Evolutionary conservation across 2,329 filamentous ascomycete genomes (phyloP).

Genomic region (Pseudogymnoascus sp.): DNA sequence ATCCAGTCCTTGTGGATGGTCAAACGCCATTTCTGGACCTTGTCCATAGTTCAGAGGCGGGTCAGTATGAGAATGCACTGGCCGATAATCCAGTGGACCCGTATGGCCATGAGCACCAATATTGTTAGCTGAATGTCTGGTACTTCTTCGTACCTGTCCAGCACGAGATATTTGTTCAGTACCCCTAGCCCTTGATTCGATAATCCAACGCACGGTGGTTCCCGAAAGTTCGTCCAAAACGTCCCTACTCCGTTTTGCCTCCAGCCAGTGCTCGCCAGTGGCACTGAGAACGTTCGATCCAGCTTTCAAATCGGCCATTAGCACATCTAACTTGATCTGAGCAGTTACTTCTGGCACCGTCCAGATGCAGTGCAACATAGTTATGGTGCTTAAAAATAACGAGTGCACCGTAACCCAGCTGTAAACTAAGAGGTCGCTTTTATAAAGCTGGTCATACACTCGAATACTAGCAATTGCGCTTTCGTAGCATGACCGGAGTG

Average conservation of each 20-base stretch:
- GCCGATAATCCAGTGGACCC: neutral
- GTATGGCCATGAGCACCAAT: neutral
- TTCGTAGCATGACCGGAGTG: slow-evolving; percentile 36
- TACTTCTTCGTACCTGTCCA: neutral
- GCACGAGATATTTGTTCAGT: neutral
- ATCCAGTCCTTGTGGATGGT: neutral
- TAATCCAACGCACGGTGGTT: slow-evolving; percentile 28
- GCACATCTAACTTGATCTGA: slow-evolving; percentile 31
- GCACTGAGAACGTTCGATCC: slow-evolving; percentile 42
- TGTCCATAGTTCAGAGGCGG: neutral
- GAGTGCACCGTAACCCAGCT: slow-evolving; percentile 43
- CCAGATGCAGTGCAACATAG: slow-evolving; percentile 45
- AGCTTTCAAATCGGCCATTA: slow-evolving; percentile 36
- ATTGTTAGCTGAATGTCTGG: neutral
- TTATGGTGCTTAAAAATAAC: slow-evolving; percentile 40
- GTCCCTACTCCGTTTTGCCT: slow-evolving; percentile 40
- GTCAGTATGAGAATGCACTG: neutral
- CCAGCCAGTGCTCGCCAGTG: slow-evolving; percentile 44
- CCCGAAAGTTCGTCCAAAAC: slow-evolving; percentile 35
- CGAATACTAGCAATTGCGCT: slow-evolving; percentile 37
- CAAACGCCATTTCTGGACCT: neutral
- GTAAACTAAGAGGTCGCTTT: slow-evolving; percentile 37
- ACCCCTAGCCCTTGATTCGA: slow-evolving; percentile 7
- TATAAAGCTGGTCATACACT: slow-evolving; percentile 38
- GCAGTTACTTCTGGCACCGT: slow-evolving; percentile 36